phyloP scores from a whole-genome alignment of 345 rosid genomes.

The Adansonia digitata region DNA sequence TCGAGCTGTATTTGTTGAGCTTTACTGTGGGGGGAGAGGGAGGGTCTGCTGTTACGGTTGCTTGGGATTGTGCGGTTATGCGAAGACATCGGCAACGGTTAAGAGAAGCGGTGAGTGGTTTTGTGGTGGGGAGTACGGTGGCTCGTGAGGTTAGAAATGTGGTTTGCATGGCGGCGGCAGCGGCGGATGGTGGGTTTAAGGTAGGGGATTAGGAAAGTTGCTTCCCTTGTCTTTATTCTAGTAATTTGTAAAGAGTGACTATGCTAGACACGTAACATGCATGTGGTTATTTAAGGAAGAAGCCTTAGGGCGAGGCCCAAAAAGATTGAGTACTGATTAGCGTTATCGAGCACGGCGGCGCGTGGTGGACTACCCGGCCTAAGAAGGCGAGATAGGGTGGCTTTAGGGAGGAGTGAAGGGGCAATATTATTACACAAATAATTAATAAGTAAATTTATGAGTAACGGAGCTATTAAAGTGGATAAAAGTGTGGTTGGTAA shows the following conservation, averaged over 20 bases:
- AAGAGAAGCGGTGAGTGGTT: conserved; percentile 13
- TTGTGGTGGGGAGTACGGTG: conserved; percentile 19
- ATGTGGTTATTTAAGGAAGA: background rate
- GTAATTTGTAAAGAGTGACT: background rate
- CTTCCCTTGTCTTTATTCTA: background rate
- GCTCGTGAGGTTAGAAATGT: conserved; percentile 36
- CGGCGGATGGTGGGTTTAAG: background rate
- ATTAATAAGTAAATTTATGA: no score
- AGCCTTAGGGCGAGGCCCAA: no score
- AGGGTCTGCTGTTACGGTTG: conserved; percentile 37
- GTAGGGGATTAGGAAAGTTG: background rate
- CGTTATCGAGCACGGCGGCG: background rate
- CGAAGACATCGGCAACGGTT: conserved; percentile 20
- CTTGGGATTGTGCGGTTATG: conserved; percentile 36
- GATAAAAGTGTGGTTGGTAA: no score
- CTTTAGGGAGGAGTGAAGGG: no score
- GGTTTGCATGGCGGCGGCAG: conserved; percentile 39
- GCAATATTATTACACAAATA: no score
- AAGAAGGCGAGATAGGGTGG: background rate
- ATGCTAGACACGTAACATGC: background rate
- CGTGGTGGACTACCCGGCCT: no score
- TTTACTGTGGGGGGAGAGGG: conserved; percentile 31
- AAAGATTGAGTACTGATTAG: background rate
- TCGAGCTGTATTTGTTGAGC: conserved; percentile 85
- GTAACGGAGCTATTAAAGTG: no score